phyloP scores from a whole-genome alignment of 805 yeast genomes.

The Yarrowia sp. region DNA sequence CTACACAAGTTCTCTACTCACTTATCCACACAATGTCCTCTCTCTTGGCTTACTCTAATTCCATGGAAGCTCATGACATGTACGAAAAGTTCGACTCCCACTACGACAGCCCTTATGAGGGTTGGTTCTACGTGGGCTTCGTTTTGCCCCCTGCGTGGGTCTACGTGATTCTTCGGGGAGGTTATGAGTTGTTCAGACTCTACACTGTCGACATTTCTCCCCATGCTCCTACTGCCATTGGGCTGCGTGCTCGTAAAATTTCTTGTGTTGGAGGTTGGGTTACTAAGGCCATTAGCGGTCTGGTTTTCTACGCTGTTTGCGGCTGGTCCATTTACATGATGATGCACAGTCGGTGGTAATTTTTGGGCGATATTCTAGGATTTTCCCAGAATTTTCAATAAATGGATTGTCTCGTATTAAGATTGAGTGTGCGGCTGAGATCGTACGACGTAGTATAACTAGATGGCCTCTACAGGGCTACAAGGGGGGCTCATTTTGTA shows the following conservation, averaged over 20 bases:
- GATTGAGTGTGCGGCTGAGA: no score
- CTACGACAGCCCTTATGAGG: background rate
- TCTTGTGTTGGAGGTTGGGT: background rate
- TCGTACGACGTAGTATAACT: no score
- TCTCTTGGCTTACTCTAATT: background rate
- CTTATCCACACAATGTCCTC: no score
- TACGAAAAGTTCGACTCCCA: background rate
- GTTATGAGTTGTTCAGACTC: background rate
- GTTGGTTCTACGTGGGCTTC: background rate
- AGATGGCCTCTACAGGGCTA: no score
- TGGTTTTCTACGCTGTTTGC: background rate
- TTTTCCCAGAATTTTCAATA: background rate
- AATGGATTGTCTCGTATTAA: no score
- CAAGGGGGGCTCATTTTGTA: no score
- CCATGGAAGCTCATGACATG: slow-evolving; percentile 9
- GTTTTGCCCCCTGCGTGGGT: background rate
- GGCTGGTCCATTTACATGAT: background rate
- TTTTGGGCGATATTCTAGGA: background rate
- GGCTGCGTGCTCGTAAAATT: background rate
- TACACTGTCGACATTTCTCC: background rate
- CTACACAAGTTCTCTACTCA: no score
- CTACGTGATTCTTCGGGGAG: background rate
- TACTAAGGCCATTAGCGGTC: background rate
- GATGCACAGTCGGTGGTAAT: background rate
- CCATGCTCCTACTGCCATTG: background rate